Evolutionary conservation across 805 yeast genomes (phyloP).

Genomic region (Saccharomycopsis capsularis): DNA sequence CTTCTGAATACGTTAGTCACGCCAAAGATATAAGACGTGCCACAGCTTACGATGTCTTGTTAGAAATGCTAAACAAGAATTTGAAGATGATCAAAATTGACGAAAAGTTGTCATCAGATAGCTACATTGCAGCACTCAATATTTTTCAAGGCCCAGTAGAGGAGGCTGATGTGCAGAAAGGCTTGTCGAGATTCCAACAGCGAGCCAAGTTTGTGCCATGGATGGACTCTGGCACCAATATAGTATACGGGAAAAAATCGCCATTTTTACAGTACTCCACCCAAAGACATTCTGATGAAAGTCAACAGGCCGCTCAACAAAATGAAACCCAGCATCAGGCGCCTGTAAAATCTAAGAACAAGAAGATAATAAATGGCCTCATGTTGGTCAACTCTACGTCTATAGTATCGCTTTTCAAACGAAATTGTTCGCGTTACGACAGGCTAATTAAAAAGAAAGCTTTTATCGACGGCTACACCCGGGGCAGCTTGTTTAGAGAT

Average conservation of each 20-base stretch:
- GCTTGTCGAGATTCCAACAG: slow-evolving; percentile 53
- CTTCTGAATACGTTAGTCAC: slow-evolving; percentile 55
- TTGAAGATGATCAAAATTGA: slow-evolving; percentile 59
- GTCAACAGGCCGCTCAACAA: not conserved
- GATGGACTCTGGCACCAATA: slow-evolving; percentile 72
- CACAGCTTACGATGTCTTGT: slow-evolving; percentile 77
- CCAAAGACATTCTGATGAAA: not conserved
- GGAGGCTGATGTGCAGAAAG: slow-evolving; percentile 66
- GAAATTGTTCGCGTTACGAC: slow-evolving; percentile 72
- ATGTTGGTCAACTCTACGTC: slow-evolving; percentile 81
- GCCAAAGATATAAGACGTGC: slow-evolving; percentile 57
- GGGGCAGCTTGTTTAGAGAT: slow-evolving; percentile 34
- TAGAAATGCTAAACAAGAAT: slow-evolving; percentile 74
- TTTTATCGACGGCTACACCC: slow-evolving; percentile 68
- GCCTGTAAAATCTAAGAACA: not conserved
- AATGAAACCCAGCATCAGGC: not conserved
- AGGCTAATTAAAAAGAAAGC: slow-evolving; percentile 74
- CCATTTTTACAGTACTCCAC: slow-evolving; percentile 2
- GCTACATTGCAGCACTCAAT: slow-evolving; percentile 65
- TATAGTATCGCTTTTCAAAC: slow-evolving; percentile 56
- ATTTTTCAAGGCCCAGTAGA: slow-evolving; percentile 57
- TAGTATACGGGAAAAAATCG: slow-evolving; percentile 70
- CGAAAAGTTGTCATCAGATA: slow-evolving; percentile 35
- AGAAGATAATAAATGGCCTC: slow-evolving; percentile 56
- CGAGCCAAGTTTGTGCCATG: slow-evolving; percentile 77